Percentiles rank a stretch among this genome's conserved stretches.
These are phyloP conservation scores for Mucor racemosus DNA, from an alignment of 371 early-diverging fungal genomes.

Conservation along the genomic window DNA sequence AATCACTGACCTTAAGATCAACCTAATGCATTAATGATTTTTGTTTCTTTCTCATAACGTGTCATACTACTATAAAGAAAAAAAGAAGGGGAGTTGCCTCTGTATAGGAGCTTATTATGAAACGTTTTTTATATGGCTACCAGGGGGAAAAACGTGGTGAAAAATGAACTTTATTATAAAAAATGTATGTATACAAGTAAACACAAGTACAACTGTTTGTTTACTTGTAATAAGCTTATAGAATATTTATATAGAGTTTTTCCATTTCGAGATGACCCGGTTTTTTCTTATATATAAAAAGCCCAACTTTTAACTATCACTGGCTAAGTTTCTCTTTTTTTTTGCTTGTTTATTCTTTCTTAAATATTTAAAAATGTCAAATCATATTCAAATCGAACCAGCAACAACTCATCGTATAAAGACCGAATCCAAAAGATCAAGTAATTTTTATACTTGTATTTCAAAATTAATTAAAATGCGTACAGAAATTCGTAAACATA, in stretches of 20 bases:
- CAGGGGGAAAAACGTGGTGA: background rate
- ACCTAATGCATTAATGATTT: background rate
- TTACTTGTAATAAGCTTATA: background rate
- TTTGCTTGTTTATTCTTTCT: background rate
- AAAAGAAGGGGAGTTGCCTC: background rate
- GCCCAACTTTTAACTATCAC: background rate
- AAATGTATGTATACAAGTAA: background rate
- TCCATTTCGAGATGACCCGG: background rate
- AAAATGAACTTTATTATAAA: background rate
- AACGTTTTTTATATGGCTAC: background rate
- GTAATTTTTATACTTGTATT: conserved; percentile 22
- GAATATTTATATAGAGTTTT: background rate
- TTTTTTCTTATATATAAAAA: background rate
- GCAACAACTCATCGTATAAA: background rate
- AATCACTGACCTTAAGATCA: conserved; percentile 6
- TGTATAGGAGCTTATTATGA: conserved; percentile 2
- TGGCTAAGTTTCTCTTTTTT: conserved; percentile 3
- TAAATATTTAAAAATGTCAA: conserved; percentile 7
- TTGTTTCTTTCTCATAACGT: background rate
- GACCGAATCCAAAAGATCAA: conserved; percentile 16
- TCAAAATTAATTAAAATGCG: conserved; percentile 17
- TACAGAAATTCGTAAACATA: conserved; percentile 17
- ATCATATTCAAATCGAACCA: conserved; percentile 3
- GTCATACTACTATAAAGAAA: conserved; percentile 1
- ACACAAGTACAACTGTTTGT: background rate